Percentiles rank a stretch among this genome's conserved stretches.
These are phyloP conservation scores for Candida krabiensis DNA, from an alignment of 805 yeast genomes.

Conservation along the genomic window DNA sequence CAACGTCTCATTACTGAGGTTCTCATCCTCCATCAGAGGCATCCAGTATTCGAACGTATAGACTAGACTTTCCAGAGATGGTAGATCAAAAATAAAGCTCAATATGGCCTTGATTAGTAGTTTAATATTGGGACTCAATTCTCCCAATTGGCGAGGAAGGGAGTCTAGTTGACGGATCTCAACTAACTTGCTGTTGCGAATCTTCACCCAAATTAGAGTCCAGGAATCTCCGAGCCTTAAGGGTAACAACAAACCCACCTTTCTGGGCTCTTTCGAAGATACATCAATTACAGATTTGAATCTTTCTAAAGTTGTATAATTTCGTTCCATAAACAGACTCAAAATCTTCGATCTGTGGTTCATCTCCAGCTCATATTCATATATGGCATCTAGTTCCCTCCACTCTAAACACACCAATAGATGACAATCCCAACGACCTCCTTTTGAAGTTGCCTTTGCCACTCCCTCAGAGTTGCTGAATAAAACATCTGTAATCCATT, in stretches of 20 bases:
- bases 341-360: not conserved
- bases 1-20: constrained; percentile 15
- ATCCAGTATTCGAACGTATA: constrained; percentile 18
- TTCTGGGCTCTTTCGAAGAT: constrained; percentile 8
- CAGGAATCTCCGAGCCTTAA: constrained; percentile 21
- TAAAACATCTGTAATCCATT: no score
- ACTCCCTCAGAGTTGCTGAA: not conserved
- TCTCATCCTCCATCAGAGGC: constrained; percentile 26
- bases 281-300: not conserved
- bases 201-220: constrained; percentile 29
- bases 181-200: constrained; percentile 16
- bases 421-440: not conserved
- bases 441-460: not conserved
- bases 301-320: not conserved
- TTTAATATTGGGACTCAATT: constrained; percentile 17
- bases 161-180: constrained; percentile 26
- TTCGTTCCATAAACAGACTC: not conserved
- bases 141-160: constrained; percentile 16
- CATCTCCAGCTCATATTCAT: not conserved
- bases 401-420: not conserved
- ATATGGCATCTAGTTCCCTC: not conserved
- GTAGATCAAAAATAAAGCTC: constrained; percentile 15
- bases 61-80: constrained; percentile 13
- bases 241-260: constrained; percentile 21
- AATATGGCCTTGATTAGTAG: constrained; percentile 15